Percentiles rank a stretch among this genome's conserved stretches.
phyloP scores from a whole-genome alignment of 257 asterid species.

The Agastache rugosa region DNA sequence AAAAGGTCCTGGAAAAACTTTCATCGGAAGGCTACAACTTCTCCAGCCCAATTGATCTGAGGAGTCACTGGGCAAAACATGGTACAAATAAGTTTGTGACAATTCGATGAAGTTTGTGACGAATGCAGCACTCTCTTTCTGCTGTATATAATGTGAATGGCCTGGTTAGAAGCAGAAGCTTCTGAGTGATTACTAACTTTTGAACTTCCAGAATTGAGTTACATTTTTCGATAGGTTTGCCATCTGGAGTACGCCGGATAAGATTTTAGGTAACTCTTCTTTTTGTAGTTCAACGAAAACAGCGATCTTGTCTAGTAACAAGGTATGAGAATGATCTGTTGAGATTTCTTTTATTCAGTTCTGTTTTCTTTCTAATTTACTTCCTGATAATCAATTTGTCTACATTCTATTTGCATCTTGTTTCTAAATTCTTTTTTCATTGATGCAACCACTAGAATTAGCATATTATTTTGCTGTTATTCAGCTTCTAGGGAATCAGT shows the following conservation, averaged over 20 bases:
- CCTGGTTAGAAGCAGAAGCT: constrained; percentile 52
- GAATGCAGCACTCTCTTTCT: constrained; percentile 48
- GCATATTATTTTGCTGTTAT: not conserved
- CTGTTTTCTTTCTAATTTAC: constrained; percentile 12
- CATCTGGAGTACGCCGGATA: constrained; percentile 38
- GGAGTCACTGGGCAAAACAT: constrained; percentile 90
- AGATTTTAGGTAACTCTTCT: constrained; percentile 40
- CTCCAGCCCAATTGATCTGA: constrained; percentile 75
- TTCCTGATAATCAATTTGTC: constrained; percentile 23
- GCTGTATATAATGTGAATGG: constrained; percentile 62
- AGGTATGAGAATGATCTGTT: constrained; percentile 43
- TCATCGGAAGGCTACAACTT: constrained; percentile 73
- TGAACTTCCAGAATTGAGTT: constrained; percentile 46
- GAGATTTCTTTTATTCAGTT: constrained; percentile 39
- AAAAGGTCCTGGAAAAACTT: constrained; percentile 83
- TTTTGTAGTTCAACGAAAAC: constrained; percentile 50
- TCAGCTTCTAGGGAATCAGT: not conserved
- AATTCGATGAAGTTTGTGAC: constrained; percentile 53
- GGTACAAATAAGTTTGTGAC: constrained; percentile 95
- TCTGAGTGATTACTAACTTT: constrained; percentile 56
- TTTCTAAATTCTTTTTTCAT: constrained; percentile 4
- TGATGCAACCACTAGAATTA: not conserved
- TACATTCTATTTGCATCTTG: constrained; percentile 4
- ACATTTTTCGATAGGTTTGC: constrained; percentile 34
- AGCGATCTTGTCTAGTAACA: constrained; percentile 40